phyloP scores from a whole-genome alignment of 2,329 filamentous ascomycete species.

The Achaetomium macrosporum region DNA sequence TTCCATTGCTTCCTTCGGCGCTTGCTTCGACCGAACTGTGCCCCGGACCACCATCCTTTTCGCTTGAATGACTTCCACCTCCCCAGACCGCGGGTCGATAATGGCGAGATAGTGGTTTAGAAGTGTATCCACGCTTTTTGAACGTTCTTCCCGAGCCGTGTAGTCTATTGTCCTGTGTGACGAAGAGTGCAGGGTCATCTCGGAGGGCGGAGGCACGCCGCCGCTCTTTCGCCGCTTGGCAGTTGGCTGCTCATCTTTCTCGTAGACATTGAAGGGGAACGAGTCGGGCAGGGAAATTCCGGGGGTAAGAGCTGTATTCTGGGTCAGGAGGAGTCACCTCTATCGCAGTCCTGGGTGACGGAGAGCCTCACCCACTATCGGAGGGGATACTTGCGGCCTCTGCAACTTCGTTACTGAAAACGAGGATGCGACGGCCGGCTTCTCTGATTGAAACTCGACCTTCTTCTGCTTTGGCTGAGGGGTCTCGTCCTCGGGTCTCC shows the following conservation, averaged over 20 bases:
- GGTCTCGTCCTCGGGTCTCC: conserved; percentile 13
- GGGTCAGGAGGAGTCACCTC: conserved; percentile 1
- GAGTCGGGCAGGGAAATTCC: conserved; percentile 35
- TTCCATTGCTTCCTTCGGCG: conserved; percentile 41
- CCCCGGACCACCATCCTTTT: conserved; percentile 59
- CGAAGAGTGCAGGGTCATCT: conserved; percentile 53
- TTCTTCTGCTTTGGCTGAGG: conserved; percentile 20
- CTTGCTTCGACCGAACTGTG: conserved; percentile 50
- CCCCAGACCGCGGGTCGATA: conserved; percentile 54
- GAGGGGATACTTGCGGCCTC: conserved; percentile 24
- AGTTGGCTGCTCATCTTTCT: conserved; percentile 37
- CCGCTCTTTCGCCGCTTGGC: conserved; percentile 27
- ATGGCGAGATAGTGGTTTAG: conserved; percentile 61
- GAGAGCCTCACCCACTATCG: conserved; percentile 29
- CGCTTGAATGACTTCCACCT: conserved; percentile 56
- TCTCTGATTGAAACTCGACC: conserved; percentile 9
- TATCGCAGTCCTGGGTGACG: background rate
- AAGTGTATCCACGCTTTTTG: conserved; percentile 35
- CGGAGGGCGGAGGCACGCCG: conserved; percentile 32
- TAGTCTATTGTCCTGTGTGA: conserved; percentile 55
- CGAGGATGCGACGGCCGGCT: conserved; percentile 6
- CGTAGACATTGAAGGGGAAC: conserved; percentile 44
- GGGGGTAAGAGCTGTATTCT: conserved; percentile 35
- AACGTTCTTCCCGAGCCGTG: conserved; percentile 49
- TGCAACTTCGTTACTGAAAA: conserved; percentile 23